A percentile compares a stretch with the other conserved stretches of the same genome.
Conservation (phyloP, 257 asterid genomes). For the Nicotiana obtusifolia region DNA sequence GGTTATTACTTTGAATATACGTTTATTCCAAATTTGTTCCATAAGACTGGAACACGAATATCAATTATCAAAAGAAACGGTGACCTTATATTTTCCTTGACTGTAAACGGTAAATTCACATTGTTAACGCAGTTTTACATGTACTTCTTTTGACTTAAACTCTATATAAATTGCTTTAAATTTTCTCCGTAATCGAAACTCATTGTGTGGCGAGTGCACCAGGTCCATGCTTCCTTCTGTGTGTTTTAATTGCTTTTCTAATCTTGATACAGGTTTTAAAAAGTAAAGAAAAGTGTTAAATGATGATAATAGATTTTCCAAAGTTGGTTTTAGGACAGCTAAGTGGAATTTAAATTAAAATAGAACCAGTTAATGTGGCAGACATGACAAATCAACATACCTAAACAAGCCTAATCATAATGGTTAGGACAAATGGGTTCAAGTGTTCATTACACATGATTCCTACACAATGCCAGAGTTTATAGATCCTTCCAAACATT, state of each 20-base stretch:
- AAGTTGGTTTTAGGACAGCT: neutral
- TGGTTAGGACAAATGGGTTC: neutral
- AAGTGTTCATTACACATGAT: neutral
- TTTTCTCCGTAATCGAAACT: no score
- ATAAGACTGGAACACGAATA: no score
- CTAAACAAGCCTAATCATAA: neutral
- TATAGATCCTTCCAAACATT: neutral
- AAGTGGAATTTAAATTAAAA: neutral
- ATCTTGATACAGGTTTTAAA: neutral
- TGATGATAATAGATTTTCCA: neutral
- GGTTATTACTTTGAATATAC: no score
- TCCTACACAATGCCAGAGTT: neutral
- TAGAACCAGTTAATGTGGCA: neutral
- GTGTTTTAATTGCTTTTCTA: neutral
- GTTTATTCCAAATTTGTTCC: no score
- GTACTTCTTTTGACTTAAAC: no score
- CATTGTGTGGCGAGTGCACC: no score
- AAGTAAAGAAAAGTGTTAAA: neutral
- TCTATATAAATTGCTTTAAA: no score
- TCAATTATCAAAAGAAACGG: no score
- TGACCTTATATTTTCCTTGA: no score
- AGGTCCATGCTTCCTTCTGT: no score
- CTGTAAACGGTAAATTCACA: no score
- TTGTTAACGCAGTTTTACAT: no score
- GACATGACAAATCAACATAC: neutral